Percentiles rank a stretch among this genome's conserved stretches.
Conservation (phyloP, 1,284 basidiomycete species). For the Cerioporus squamosus region DNA sequence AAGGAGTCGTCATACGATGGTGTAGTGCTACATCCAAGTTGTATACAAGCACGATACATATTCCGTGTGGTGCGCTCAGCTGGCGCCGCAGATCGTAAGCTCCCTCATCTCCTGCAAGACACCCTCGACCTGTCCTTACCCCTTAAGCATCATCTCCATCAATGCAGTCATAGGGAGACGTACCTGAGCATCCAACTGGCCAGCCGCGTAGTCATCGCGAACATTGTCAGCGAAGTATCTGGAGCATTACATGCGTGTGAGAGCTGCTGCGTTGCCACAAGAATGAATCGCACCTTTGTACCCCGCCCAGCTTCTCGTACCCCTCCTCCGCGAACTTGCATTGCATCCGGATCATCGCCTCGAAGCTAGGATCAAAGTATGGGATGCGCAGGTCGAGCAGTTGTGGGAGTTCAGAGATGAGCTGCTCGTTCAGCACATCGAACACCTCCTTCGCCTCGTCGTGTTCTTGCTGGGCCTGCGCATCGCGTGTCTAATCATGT, state of each 20-base stretch:
- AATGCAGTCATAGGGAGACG: not conserved
- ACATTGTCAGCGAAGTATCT: constrained; percentile 92
- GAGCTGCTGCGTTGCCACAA: not conserved
- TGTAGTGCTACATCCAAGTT: constrained; percentile 12
- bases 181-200: constrained; percentile 93
- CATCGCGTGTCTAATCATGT: not conserved
- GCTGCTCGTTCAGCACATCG: constrained; percentile 90
- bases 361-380: constrained; percentile 98
- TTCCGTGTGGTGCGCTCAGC: constrained; percentile 29
- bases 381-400: constrained; percentile 94
- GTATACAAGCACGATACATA: constrained; percentile 10
- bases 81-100: constrained; percentile 84
- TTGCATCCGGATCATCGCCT: constrained; percentile 99
- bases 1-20: not conserved
- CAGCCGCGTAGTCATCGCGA: constrained; percentile 96
- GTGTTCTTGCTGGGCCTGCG: constrained; percentile 89
- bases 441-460: constrained; percentile 95
- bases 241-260: not conserved
- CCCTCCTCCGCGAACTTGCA: constrained; percentile 97
- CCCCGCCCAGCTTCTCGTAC: constrained; percentile 96
- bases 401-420: constrained; percentile 90
- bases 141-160: not conserved
- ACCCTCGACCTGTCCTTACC: constrained; percentile 69
- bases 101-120: constrained; percentile 95
- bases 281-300: constrained; percentile 69